Conservation (phyloP, 1,139 yeast species). For the Candida mesenterica region DNA sequence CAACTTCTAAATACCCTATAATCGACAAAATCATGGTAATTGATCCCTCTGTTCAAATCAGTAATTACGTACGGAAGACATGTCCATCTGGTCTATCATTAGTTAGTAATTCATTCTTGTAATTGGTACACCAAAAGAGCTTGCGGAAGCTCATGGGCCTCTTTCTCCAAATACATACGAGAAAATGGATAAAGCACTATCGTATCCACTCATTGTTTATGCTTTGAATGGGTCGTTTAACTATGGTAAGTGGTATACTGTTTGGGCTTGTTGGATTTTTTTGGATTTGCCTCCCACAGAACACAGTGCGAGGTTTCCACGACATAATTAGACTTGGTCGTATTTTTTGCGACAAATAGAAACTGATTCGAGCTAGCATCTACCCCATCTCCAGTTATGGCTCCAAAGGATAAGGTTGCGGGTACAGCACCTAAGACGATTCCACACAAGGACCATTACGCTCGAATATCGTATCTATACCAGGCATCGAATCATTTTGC, state of each 20-base stretch:
- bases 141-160: too few relatives aligned
- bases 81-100: slow-evolving; percentile 89
- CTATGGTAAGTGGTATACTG: too few relatives aligned
- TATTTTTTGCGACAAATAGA: too few relatives aligned
- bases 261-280: slow-evolving; percentile 6
- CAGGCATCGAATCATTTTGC: slow-evolving; percentile 44
- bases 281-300: slow-evolving; percentile 1
- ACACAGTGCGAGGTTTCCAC: slow-evolving; percentile 3
- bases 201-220: slow-evolving; percentile 92
- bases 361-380: too few relatives aligned
- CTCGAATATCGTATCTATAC: slow-evolving; percentile 55
- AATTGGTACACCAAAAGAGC: too few relatives aligned
- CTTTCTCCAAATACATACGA: slow-evolving; percentile 54
- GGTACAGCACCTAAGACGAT: slow-evolving; percentile 27
- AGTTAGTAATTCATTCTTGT: slow-evolving; percentile 21
- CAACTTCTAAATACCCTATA: too few relatives aligned
- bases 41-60: not conserved
- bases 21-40: too few relatives aligned
- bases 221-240: not conserved
- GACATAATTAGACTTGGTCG: slow-evolving; percentile 7
- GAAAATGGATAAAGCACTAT: slow-evolving; percentile 96
- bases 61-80: slow-evolving; percentile 71
- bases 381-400: not conserved
- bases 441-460: slow-evolving; percentile 58
- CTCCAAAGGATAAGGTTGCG: slow-evolving; percentile 2